phyloP scores from a whole-genome alignment of 176 grass and related monocot species.

The Phoenix roebelenii region DNA sequence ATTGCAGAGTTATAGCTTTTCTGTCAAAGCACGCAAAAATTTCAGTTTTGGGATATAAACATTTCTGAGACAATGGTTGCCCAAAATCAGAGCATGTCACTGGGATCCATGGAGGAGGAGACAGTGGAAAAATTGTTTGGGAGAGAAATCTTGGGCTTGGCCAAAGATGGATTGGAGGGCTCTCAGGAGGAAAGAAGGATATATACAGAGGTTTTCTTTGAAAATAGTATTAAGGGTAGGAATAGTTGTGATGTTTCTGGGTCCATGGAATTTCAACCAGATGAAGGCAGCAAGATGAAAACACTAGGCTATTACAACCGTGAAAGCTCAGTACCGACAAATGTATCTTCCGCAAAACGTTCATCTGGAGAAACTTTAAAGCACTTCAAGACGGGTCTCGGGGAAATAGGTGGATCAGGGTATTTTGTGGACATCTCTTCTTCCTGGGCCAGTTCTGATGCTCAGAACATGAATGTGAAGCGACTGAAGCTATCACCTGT shows the following conservation, averaged over 20 bases:
- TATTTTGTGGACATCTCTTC: too few species aligned
- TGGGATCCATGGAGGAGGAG: constrained; percentile 65
- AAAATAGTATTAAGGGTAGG: background rate
- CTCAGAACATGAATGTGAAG: too few species aligned
- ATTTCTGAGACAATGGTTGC: constrained; percentile 34
- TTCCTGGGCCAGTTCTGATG: too few species aligned
- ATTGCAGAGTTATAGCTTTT: too few species aligned
- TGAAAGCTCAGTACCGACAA: constrained; percentile 1
- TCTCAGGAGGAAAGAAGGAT: constrained; percentile 39
- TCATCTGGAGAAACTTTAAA: too few species aligned
- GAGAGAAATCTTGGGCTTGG: constrained; percentile 30
- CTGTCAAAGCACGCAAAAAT: too few species aligned
- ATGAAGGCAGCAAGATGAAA: background rate
- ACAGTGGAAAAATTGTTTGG: constrained; percentile 51
- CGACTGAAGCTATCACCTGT: too few species aligned
- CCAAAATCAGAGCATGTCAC: constrained; percentile 27
- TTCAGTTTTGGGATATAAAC: background rate
- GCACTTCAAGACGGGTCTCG: too few species aligned
- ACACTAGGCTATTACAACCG: background rate
- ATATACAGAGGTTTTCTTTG: constrained; percentile 37
- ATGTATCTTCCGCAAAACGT: background rate
- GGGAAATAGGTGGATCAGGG: too few species aligned
- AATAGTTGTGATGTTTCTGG: background rate
- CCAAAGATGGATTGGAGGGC: constrained; percentile 34
- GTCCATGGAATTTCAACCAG: background rate